A percentile compares a stretch with the other conserved stretches of the same genome.
These are phyloP conservation scores for Acacia concinna DNA, from an alignment of 331 rosid species.

Conservation along the genomic window DNA sequence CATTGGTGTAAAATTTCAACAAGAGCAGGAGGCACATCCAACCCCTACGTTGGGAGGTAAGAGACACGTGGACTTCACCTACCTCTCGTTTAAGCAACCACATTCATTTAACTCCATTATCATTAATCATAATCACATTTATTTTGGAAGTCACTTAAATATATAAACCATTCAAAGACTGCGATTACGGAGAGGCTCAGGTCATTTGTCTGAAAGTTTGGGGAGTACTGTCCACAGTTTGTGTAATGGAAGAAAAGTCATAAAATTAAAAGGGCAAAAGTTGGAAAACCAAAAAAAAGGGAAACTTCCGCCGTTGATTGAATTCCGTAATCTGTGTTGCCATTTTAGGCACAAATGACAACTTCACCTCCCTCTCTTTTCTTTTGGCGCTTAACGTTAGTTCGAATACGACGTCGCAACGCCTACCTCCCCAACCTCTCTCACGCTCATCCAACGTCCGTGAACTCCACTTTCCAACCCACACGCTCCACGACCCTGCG, in stretches of 20 bases:
- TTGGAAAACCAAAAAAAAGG: not conserved
- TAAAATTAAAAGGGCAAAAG: not conserved
- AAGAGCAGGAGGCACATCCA: not conserved
- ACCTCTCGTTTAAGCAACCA: not conserved
- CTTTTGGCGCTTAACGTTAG: not conserved
- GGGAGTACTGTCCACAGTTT: not conserved
- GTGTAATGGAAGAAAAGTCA: not conserved
- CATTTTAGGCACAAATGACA: constrained; percentile 1
- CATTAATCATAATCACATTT: not conserved
- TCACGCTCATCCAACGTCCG: constrained; percentile 11
- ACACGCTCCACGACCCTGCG: not conserved
- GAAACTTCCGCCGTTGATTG: not conserved
- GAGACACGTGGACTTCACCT: not conserved
- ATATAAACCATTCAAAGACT: not conserved
- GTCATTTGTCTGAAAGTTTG: not conserved
- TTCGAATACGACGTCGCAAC: not conserved
- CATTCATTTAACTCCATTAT: too few species aligned
- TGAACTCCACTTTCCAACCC: not conserved
- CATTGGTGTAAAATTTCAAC: not conserved
- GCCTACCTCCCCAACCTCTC: too few species aligned
- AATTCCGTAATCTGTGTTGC: constrained; percentile 10
- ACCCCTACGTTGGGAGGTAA: not conserved
- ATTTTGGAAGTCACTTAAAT: not conserved
- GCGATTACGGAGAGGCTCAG: not conserved
- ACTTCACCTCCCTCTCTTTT: not conserved